Conservation (phyloP, 192 early-diverging fungal species). For the Linnemannia schmuckeri region DNA sequence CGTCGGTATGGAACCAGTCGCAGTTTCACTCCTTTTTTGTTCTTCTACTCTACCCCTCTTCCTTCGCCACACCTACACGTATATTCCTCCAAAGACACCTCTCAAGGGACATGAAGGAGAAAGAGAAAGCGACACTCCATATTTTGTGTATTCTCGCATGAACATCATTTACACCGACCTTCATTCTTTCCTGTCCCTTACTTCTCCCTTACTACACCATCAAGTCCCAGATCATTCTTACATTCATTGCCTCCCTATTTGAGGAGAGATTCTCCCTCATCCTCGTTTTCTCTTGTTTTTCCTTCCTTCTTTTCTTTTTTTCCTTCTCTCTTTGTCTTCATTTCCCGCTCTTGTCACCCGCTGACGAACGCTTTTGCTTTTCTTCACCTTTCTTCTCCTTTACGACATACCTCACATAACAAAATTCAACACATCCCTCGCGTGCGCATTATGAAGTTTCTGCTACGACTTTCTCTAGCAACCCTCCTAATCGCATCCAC, state of each 20-base stretch:
- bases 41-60: too few species aligned
- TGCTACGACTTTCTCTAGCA: slow-evolving; percentile 6
- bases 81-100: too few species aligned
- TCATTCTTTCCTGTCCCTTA: neutral
- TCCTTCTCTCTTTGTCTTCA: neutral
- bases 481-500: slow-evolving; percentile 1
- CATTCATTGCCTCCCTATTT: neutral
- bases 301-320: neutral
- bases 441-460: slow-evolving; percentile 16
- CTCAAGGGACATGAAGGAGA: neutral
- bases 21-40: neutral
- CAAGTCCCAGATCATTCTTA: neutral
- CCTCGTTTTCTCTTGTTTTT: neutral
- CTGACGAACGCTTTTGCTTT: neutral
- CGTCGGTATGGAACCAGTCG: neutral
- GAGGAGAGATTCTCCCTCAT: neutral
- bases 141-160: neutral
- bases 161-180: neutral
- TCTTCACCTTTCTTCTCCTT: neutral
- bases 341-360: neutral
- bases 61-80: too few species aligned
- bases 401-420: neutral
- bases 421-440: neutral
- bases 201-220: neutral
- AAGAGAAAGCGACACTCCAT: neutral